Percentiles rank a stretch among this genome's conserved stretches.
Conservation (phyloP, 139 green algal genomes). For the Micromonas commoda region DNA sequence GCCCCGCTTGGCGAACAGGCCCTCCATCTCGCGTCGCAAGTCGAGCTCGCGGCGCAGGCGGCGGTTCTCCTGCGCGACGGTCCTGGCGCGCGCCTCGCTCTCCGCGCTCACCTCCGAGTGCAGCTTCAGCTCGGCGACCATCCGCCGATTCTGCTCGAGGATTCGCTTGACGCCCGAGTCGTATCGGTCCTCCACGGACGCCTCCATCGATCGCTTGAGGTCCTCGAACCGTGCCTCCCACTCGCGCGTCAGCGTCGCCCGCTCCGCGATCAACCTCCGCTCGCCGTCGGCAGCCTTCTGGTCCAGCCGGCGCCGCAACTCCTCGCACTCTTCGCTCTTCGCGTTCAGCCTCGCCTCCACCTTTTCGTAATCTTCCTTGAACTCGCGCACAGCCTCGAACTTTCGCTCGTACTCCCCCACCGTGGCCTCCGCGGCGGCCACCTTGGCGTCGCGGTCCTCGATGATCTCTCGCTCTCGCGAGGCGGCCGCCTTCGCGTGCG, state of each 20-base stretch:
- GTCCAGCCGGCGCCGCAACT: constrained; percentile 50
- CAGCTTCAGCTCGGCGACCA: constrained; percentile 69
- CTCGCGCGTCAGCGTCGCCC: constrained; percentile 57
- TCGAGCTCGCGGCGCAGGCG: constrained; percentile 59
- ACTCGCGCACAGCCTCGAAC: constrained; percentile 32
- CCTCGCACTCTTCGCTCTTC: constrained; percentile 55
- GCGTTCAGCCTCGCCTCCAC: constrained; percentile 50
- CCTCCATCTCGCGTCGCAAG: constrained; percentile 64
- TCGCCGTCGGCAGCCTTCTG: constrained; percentile 50
- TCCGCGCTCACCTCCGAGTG: constrained; percentile 61
- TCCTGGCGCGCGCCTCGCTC: constrained; percentile 59
- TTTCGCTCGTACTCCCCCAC: constrained; percentile 21
- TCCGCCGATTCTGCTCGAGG: constrained; percentile 60
- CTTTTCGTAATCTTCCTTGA: constrained; percentile 23
- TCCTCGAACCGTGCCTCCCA: constrained; percentile 66
- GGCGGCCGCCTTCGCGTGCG: background rate
- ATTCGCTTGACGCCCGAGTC: constrained; percentile 65
- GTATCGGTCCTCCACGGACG: constrained; percentile 62
- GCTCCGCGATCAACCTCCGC: constrained; percentile 62
- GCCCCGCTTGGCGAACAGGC: constrained; percentile 64
- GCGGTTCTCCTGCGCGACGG: constrained; percentile 54
- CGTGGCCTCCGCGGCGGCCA: background rate
- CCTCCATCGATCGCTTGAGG: constrained; percentile 54
- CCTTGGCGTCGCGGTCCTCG: background rate
- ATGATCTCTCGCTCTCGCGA: too few relatives aligned